These are phyloP conservation scores for Melampsora larici-populina DNA, from an alignment of 1,284 basidiomycete species.

Conservation along the genomic window DNA sequence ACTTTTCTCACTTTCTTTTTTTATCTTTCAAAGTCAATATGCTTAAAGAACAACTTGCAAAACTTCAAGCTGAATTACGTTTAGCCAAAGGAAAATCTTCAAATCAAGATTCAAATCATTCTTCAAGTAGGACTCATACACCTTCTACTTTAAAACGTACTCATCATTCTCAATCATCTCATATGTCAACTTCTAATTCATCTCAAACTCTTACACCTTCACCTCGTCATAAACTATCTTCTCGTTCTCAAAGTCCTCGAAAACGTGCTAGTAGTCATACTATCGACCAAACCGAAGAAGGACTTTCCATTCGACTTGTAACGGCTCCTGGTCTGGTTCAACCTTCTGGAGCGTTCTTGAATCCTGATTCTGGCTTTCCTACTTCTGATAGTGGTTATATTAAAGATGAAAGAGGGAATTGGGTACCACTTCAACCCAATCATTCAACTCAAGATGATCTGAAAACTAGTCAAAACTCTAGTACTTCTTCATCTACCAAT, in stretches of 20 bases:
- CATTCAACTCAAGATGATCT: neutral
- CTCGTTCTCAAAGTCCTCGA: neutral
- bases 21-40: conserved; percentile 9
- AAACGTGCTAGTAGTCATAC: neutral
- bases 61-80: conserved; percentile 25
- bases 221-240: neutral
- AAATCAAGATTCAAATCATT: neutral
- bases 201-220: neutral
- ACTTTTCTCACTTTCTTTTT: neutral
- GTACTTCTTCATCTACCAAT: neutral
- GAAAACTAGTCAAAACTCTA: neutral
- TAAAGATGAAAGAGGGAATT: conserved; percentile 8
- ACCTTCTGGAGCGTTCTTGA: neutral
- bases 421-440: conserved; percentile 4
- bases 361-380: neutral
- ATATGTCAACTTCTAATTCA: neutral
- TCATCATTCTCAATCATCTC: neutral
- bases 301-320: conserved; percentile 37
- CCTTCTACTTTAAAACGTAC: neutral
- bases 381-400: conserved; percentile 18
- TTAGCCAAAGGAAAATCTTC: conserved; percentile 1
- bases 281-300: conserved; percentile 23
- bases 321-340: conserved; percentile 31
- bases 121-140: neutral
- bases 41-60: conserved; percentile 30